Conservation (phyloP, 495 filamentous ascomycete genomes). For the Penicillium simplicissimum region DNA sequence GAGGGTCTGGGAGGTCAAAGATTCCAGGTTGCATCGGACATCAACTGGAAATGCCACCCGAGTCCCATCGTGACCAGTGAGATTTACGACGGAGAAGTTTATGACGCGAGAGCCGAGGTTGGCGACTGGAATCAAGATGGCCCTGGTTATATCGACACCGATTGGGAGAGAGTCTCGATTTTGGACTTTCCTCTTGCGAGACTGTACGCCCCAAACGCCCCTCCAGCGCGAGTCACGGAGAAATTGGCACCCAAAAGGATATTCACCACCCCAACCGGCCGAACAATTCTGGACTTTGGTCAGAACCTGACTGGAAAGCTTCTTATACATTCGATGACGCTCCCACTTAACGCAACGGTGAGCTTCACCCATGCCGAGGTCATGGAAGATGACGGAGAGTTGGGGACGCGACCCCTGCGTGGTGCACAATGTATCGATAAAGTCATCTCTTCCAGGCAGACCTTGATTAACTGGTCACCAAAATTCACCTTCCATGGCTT, state of each 20-base stretch:
- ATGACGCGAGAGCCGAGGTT: background rate
- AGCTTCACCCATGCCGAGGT: background rate
- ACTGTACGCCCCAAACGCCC: background rate
- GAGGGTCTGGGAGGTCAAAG: background rate
- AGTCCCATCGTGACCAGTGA: background rate
- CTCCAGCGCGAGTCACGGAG: background rate
- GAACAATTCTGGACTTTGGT: background rate
- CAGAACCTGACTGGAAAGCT: background rate
- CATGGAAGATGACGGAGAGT: background rate
- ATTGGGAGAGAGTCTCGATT: background rate
- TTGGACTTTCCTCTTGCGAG: background rate
- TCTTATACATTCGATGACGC: background rate
- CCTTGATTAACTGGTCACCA: background rate
- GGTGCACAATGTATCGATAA: background rate
- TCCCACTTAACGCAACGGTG: background rate
- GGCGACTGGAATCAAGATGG: background rate
- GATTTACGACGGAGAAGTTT: background rate
- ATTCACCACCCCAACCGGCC: background rate
- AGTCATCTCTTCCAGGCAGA: background rate
- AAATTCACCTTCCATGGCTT: background rate
- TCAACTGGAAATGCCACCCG: background rate
- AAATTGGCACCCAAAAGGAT: background rate
- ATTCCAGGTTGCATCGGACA: background rate
- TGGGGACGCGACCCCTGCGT: background rate
- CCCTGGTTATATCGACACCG: background rate